A percentile compares a stretch with the other conserved stretches of the same genome.
phyloP scores from a whole-genome alignment of 192 early-diverging fungal species.

The Phycomyces blakesleeanus region DNA sequence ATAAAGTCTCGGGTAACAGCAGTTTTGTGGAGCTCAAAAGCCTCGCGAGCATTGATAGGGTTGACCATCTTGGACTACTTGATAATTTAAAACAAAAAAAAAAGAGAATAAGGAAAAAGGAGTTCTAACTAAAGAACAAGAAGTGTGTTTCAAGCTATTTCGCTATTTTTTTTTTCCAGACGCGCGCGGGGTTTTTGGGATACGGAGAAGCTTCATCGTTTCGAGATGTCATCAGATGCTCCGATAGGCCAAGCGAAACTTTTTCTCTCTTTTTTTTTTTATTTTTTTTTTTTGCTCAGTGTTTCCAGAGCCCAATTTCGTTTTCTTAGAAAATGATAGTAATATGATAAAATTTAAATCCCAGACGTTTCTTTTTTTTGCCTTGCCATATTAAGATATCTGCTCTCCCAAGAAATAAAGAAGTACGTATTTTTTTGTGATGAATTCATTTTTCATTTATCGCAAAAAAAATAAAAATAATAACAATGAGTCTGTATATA shows the following conservation, averaged over 20 bases:
- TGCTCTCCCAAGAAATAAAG: too few species aligned
- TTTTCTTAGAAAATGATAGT: too few species aligned
- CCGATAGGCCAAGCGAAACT: neutral
- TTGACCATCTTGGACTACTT: conserved; percentile 7
- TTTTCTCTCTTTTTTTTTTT: neutral
- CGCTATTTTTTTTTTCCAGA: conserved; percentile 8
- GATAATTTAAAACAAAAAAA: too few species aligned
- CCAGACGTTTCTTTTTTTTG: too few species aligned
- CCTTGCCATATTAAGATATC: too few species aligned
- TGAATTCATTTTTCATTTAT: too few species aligned
- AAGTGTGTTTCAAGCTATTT: conserved; percentile 5
- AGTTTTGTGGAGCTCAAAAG: conserved; percentile 75
- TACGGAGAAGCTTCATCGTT: neutral
- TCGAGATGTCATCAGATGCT: conserved; percentile 1
- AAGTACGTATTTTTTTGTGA: too few species aligned
- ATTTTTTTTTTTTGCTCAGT: conserved; percentile 2
- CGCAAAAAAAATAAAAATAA: too few species aligned
- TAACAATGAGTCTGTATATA: too few species aligned
- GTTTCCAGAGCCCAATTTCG: too few species aligned
- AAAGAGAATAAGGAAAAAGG: neutral
- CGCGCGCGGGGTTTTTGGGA: neutral
- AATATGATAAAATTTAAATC: too few species aligned
- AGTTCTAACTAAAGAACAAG: conserved; percentile 2
- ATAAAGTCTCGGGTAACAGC: conserved; percentile 86
- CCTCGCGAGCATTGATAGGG: conserved; percentile 49